phyloP scores from a whole-genome alignment of 78 protist genomes.

The Dictyostelium citrinum region DNA sequence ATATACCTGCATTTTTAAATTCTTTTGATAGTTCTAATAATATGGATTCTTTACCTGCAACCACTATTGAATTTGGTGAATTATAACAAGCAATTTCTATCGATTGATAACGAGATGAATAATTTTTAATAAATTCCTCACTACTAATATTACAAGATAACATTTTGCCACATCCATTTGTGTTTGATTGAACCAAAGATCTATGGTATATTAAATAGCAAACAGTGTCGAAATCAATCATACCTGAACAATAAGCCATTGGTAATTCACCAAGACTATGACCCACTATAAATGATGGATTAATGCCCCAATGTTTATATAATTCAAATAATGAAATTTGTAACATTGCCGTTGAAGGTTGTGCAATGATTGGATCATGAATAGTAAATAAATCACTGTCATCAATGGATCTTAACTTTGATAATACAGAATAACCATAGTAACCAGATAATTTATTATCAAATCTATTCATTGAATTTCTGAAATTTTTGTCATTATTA shows the following conservation, averaged over 20 bases:
- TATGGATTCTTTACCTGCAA: background rate
- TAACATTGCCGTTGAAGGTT: slow-evolving; percentile 17
- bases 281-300: slow-evolving; percentile 61
- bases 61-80: background rate
- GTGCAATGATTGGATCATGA: slow-evolving; percentile 38
- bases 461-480: background rate
- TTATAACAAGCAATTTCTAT: slow-evolving; percentile 22
- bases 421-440: slow-evolving; percentile 21
- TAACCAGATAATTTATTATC: background rate
- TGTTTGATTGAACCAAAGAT: background rate
- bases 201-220: background rate
- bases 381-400: background rate
- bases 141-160: background rate
- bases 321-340: slow-evolving; percentile 46
- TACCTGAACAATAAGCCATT: slow-evolving; percentile 8
- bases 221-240: background rate
- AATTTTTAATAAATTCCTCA: background rate
- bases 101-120: background rate
- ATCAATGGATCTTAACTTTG: slow-evolving; percentile 20
- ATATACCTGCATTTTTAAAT: background rate
- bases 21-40: background rate
- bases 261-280: slow-evolving; percentile 40
- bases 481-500: background rate
- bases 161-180: slow-evolving; percentile 14
- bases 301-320: slow-evolving; percentile 26